These are phyloP conservation scores for Lycium ferocissimum DNA, from an alignment of 257 asterid species.

Conservation along the genomic window DNA sequence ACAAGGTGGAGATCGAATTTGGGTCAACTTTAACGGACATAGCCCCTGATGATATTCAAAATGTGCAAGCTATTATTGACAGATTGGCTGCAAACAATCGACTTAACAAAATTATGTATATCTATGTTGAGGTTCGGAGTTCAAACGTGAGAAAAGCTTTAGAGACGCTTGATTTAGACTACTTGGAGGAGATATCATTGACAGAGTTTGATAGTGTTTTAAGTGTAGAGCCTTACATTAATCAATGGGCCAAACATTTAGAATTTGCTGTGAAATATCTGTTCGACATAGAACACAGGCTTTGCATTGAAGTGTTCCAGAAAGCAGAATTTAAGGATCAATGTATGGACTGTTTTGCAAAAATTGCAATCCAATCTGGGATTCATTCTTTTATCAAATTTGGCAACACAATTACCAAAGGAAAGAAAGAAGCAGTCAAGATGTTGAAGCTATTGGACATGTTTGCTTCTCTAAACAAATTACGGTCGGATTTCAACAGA, in stretches of 20 bases:
- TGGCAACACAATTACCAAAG: conserved; percentile 54
- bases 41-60: conserved; percentile 39
- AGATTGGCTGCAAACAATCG: conserved; percentile 54
- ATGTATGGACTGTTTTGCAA: conserved; percentile 66
- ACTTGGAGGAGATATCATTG: conserved; percentile 58
- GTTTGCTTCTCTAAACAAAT: conserved; percentile 66
- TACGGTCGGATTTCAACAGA: conserved; percentile 73
- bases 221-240: conserved; percentile 54
- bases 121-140: conserved; percentile 59
- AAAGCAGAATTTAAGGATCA: conserved; percentile 46
- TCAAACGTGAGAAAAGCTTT: conserved; percentile 53
- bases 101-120: conserved; percentile 55
- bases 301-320: conserved; percentile 61
- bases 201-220: conserved; percentile 65
- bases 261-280: conserved; percentile 62
- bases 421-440: conserved; percentile 88
- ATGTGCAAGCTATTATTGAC: conserved; percentile 59
- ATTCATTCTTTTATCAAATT: conserved; percentile 59
- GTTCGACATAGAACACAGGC: conserved; percentile 64
- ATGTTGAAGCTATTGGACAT: conserved; percentile 69
- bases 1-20: conserved; percentile 63
- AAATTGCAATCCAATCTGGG: conserved; percentile 64
- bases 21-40: background rate
- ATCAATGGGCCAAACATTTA: conserved; percentile 74
- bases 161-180: conserved; percentile 48